Percentiles rank a stretch among this genome's conserved stretches.
These are phyloP conservation scores for Cardiospermum halicacabum DNA, from an alignment of 345 rosid genomes.

Conservation along the genomic window DNA sequence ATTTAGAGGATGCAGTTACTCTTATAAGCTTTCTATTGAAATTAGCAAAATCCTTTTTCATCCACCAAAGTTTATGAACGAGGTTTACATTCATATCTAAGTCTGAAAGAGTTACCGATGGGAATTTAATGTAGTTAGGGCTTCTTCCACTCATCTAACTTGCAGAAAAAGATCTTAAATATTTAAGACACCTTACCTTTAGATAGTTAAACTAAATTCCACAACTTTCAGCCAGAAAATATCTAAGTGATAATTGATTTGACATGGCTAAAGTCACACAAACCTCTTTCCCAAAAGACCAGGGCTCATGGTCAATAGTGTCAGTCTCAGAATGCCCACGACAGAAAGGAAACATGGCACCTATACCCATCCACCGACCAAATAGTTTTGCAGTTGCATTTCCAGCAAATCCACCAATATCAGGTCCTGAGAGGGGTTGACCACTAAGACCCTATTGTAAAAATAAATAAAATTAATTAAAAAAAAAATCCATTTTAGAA, in stretches of 20 bases:
- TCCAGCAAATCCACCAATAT: conserved; percentile 92
- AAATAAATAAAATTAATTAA: no score
- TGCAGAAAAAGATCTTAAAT: not conserved
- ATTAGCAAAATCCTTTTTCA: not conserved
- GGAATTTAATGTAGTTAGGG: not conserved
- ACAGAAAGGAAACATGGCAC: conserved; percentile 90
- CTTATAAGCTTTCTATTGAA: not conserved
- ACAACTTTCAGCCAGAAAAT: not conserved
- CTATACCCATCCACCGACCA: conserved; percentile 94
- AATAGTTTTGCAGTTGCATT: conserved; percentile 84
- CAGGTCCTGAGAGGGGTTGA: conserved; percentile 94
- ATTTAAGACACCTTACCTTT: not conserved
- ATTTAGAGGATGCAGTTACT: not conserved
- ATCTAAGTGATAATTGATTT: not conserved
- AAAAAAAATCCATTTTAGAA: not conserved
- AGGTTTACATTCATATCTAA: not conserved
- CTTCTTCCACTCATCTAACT: not conserved
- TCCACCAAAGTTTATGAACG: not conserved
- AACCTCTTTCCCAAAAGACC: conserved; percentile 98
- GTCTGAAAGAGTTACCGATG: not conserved
- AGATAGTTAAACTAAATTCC: not conserved
- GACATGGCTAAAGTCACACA: conserved; percentile 11
- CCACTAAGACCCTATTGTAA: conserved; percentile 94
- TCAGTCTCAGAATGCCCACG: conserved; percentile 79
- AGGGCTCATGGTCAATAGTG: conserved; percentile 82